phyloP scores from a whole-genome alignment of 352 stramenopile species.

The Pythium angustatum region DNA sequence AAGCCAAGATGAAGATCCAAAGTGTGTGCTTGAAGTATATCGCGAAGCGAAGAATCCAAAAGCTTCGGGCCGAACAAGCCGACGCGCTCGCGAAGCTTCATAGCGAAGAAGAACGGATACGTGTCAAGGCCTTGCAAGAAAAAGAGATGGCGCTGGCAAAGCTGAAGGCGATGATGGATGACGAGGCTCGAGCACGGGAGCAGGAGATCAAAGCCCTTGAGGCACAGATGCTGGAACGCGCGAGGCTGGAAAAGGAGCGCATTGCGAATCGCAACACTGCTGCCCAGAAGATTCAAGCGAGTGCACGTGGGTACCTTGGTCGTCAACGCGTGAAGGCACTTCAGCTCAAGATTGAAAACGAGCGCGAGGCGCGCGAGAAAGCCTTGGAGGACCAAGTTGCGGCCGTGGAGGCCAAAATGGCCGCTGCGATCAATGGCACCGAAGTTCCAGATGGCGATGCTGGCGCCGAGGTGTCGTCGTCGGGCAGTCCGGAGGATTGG shows the following conservation, averaged over 20 bases:
- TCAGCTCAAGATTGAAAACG: slow-evolving; percentile 63
- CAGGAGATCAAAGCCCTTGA: slow-evolving; percentile 76
- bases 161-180: slow-evolving; percentile 72
- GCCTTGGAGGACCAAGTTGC: slow-evolving; percentile 59
- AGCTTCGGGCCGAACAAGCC: slow-evolving; percentile 49
- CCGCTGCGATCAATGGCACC: slow-evolving; percentile 33
- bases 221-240: slow-evolving; percentile 74
- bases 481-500: slow-evolving; percentile 62
- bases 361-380: slow-evolving; percentile 57
- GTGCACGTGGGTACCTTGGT: slow-evolving; percentile 56
- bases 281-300: slow-evolving; percentile 59
- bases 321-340: slow-evolving; percentile 54
- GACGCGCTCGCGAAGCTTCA: slow-evolving; percentile 55
- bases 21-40: slow-evolving; percentile 59
- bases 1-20: slow-evolving; percentile 69
- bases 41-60: slow-evolving; percentile 39
- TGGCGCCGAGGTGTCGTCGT: neutral
- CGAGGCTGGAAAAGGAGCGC: slow-evolving; percentile 60
- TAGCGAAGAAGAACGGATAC: slow-evolving; percentile 57
- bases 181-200: slow-evolving; percentile 59
- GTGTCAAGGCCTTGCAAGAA: slow-evolving; percentile 56
- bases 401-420: slow-evolving; percentile 59
- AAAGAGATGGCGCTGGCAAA: slow-evolving; percentile 68
- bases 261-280: slow-evolving; percentile 50
- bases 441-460: slow-evolving; percentile 3